Base-by-base conservation (phyloP, 495 filamentous ascomycete species). In the Neurospora pannonica region DNA sequence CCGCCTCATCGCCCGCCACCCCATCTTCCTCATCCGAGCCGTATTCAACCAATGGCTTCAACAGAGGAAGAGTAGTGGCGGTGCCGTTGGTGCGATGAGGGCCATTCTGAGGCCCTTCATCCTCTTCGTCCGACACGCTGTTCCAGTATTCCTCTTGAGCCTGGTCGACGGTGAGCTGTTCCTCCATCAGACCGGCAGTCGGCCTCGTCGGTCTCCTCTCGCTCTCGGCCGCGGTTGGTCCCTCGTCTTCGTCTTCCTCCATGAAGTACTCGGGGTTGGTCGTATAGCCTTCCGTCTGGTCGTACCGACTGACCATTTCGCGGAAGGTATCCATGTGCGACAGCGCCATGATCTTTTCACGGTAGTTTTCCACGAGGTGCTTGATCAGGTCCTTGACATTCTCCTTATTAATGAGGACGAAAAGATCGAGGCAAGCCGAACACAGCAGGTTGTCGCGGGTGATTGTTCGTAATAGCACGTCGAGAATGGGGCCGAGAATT, bases 91-190 rank as follows among this genome's bases (percentile, higher is more conserved):
- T 75, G 10, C 19, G 80, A 74, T 72, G 77, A 38, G 40, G 73
- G 60, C 46, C 75, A 78, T 37, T 81, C 76, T 62, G 82, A 73
- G 38, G 75, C 75, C 73, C 74, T 75, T 92, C 92, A 21, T 97
- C 93, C 36, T 95, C 93, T 71, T 97, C 95, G 74, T 97, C 93
- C 72, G 97, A 94, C 9, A 67, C 11, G 90, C 21, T 91, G 80
- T 97, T 95, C 87, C 97, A 98, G 81, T 99, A 99, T 38, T 94
- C 94, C 77, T 98, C 95, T 81, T 98, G 93, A 3, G 90, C 90
- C 28, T 91, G 86, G 79, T 98, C 97, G 84, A 95, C 88, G 3
- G 77, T 70, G 11, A 86, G 77, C 11, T 86, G 84, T 75, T 97
- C 96, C 82, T 93, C 87, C 82, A 94, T 86, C 76, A 74, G 9